These are phyloP conservation scores for Clavulina sp. DNA, from an alignment of 768 basidiomycete species.

Conservation along the genomic window DNA sequence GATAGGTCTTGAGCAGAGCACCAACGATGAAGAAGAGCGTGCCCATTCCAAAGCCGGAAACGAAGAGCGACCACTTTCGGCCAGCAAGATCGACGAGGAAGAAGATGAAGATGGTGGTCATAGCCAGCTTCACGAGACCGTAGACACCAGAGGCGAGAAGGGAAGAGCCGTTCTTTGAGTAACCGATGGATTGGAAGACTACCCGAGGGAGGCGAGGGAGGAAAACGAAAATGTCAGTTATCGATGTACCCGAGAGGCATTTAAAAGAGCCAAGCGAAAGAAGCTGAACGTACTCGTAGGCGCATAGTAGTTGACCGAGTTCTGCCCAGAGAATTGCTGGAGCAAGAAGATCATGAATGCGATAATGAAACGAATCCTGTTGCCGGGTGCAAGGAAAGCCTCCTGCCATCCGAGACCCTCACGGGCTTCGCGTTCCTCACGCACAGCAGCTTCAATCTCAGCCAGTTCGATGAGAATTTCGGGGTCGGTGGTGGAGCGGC, in stretches of 20 bases:
- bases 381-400: slow-evolving; percentile 68
- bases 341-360: slow-evolving; percentile 39
- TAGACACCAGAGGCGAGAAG: slow-evolving; percentile 23
- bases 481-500: slow-evolving; percentile 18
- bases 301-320: slow-evolving; percentile 37
- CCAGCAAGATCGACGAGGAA: slow-evolving; percentile 22
- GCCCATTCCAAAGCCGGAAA: slow-evolving; percentile 54
- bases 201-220: background rate
- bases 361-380: slow-evolving; percentile 68
- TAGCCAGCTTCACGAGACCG: slow-evolving; percentile 24
- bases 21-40: slow-evolving; percentile 68
- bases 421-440: slow-evolving; percentile 51
- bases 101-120: slow-evolving; percentile 21
- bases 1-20: slow-evolving; percentile 64
- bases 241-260: background rate
- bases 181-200: slow-evolving; percentile 14
- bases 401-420: slow-evolving; percentile 47
- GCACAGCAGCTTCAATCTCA: slow-evolving; percentile 67
- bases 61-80: slow-evolving; percentile 38
- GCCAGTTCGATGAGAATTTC: slow-evolving; percentile 21
- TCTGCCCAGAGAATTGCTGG: slow-evolving; percentile 66
- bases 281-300: slow-evolving; percentile 22
- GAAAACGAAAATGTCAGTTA: background rate
- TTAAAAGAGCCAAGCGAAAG: slow-evolving; percentile 13
- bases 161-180: slow-evolving; percentile 17